A percentile compares a stretch with the other conserved stretches of the same genome.
phyloP scores from a whole-genome alignment of 169 alveolate species.

The Plasmodium coatneyi region DNA sequence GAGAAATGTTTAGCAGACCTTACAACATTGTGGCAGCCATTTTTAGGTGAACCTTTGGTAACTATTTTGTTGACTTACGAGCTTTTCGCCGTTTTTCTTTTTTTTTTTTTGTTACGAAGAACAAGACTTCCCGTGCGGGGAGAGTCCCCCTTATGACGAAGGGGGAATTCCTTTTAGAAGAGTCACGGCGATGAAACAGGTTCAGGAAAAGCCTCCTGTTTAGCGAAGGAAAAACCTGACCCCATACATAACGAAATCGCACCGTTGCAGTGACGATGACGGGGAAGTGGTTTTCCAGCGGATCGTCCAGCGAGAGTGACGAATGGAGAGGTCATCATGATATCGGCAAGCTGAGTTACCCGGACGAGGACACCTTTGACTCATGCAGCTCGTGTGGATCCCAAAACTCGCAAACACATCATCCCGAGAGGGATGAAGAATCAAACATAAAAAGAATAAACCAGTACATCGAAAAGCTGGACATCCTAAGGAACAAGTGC shows the following conservation, averaged over 20 bases:
- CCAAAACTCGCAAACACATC: background rate
- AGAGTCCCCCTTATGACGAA: background rate
- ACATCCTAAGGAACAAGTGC: constrained; percentile 23
- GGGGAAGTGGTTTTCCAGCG: background rate
- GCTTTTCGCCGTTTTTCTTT: background rate
- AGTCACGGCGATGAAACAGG: background rate
- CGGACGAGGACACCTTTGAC: background rate
- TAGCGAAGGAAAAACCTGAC: background rate
- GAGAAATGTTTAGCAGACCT: background rate
- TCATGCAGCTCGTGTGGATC: background rate
- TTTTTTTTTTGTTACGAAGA: background rate
- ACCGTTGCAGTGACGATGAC: background rate
- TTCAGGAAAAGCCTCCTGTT: background rate
- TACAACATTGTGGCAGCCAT: background rate
- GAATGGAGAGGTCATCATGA: background rate
- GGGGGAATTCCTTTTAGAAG: background rate
- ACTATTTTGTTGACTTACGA: background rate
- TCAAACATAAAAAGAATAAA: constrained; percentile 11
- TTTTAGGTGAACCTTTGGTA: background rate
- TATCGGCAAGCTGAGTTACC: background rate
- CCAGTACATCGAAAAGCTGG: constrained; percentile 54
- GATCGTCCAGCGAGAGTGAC: background rate
- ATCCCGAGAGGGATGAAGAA: background rate
- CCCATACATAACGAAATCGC: background rate
- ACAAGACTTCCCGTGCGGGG: background rate